Evolutionary conservation across 2,329 filamentous ascomycete species (phyloP), one percentile per base, ranked within the genome.

Genomic region (Emergomyces orientalis): DNA sequence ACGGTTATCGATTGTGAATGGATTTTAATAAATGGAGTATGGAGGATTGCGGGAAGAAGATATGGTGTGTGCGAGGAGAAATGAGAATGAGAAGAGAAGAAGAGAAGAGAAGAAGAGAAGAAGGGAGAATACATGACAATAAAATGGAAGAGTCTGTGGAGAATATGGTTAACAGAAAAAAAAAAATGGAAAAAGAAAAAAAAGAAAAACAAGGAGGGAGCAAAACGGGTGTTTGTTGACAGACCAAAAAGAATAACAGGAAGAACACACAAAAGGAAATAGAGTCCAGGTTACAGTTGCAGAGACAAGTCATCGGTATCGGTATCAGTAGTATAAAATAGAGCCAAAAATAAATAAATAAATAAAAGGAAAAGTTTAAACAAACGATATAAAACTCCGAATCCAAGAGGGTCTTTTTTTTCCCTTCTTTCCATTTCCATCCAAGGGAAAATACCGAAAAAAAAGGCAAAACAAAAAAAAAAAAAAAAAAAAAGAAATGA

Each of bases 351-450:
- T 49, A 8, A 13, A 25, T 7, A 49, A 22, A 49, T 9, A 25
- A 13, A 25, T 32, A 34, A 30, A 19, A 34, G 2, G 14, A 17
- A 54, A 13, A 54, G 17, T n/a, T n/a, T n/a, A n/a, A n/a, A n/a
- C n/a, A n/a, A n/a, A n/a, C n/a, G n/a, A n/a, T n/a, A 37, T 19
- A 55, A 55, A 55, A 55, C 51, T 55, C 51, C 51, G 25, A 55
- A 27, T 34, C 27, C 51, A 32, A 27, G 27, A 55, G 13, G 19
- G 32, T 55, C 17, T 41, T 41, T 41, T 3, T 4, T 17, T 41
- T 17, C 39, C 14, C 17, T 41, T 41, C 39, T 17, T 41, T 17
- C 39, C 39, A 41, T 41, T 41, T 41, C 39, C 39, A 41, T n/a
- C 51, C n/a, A n/a, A n/a, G n/a, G n/a, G n/a, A n/a, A n/a, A n/a